A percentile compares a stretch with the other conserved stretches of the same genome.
Conservation (phyloP, 2,329 filamentous ascomycete genomes). For the Penicillium hesseltinei region DNA sequence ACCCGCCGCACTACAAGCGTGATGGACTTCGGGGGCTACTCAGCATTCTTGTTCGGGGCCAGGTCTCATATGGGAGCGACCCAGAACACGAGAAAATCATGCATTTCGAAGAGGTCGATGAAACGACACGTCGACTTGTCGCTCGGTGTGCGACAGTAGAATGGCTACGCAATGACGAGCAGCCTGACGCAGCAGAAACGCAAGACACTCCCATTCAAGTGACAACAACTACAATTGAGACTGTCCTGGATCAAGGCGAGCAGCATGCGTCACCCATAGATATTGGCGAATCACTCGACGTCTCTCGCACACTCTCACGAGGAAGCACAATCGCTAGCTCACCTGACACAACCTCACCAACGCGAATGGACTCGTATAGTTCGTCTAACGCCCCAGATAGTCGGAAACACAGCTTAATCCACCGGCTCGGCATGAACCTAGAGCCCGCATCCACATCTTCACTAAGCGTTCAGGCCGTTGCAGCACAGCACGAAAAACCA, state of each 20-base stretch:
- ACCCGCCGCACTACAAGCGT: slow-evolving; percentile 86
- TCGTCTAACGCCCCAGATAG: slow-evolving; percentile 15
- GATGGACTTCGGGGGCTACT: slow-evolving; percentile 78
- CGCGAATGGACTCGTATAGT: slow-evolving; percentile 32
- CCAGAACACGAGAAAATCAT: slow-evolving; percentile 46
- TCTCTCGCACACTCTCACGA: slow-evolving; percentile 39
- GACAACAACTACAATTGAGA: slow-evolving; percentile 20
- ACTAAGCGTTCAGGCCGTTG: slow-evolving; percentile 74
- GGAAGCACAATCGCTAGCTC: slow-evolving; percentile 33
- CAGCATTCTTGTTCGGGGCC: slow-evolving; percentile 67
- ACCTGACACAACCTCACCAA: slow-evolving; percentile 50
- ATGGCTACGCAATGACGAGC: slow-evolving; percentile 44
- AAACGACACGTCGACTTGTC: slow-evolving; percentile 50
- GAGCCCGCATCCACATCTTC: slow-evolving; percentile 68
- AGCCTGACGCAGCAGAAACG: slow-evolving; percentile 13
- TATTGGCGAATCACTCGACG: slow-evolving; percentile 27
- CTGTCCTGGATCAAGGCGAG: slow-evolving; percentile 16
- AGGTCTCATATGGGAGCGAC: slow-evolving; percentile 59
- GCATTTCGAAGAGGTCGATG: slow-evolving; percentile 52
- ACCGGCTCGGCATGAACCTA: slow-evolving; percentile 66
- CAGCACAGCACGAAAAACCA: slow-evolving; percentile 76
- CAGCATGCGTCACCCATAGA: slow-evolving; percentile 21
- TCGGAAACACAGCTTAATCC: slow-evolving; percentile 24
- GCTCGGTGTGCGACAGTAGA: slow-evolving; percentile 46
- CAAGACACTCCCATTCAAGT: slow-evolving; percentile 11